Base-by-base conservation (phyloP, 2,329 filamentous ascomycete species). In the Colletotrichum zoysiae region DNA sequence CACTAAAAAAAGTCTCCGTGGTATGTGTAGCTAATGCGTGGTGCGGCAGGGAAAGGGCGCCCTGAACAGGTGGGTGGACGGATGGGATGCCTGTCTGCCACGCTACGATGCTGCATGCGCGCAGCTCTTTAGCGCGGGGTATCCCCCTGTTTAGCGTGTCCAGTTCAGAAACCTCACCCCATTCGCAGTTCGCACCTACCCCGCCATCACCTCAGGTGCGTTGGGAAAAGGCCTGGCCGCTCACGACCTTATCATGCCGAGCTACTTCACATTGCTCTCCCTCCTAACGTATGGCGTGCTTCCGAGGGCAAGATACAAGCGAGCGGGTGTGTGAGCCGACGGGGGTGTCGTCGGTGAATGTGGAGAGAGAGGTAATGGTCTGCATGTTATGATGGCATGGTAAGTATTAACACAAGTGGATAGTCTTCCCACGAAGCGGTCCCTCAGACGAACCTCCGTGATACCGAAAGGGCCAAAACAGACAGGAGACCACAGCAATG, bases 81-180 rank as follows among this genome's bases (percentile, higher is more conserved):
- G 42, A 59, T 48, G n/a, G 46, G 46, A 48, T 68, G 69, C 69
- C 53, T 68, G 69, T 58, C 56, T 51, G 65, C 58, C 65, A 55
- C 55, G 64, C 63, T 51, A 48, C 57, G 55, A 40, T 26, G 56
- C 51, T 64, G 58, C 65, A 58, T 33, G 20, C 42, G 5, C 6
- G 50, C 50, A 42, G 66, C 40, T 72, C 20, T 60, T 60, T 70
- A 72, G 70, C 70, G 65, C 70, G 65, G 70, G 70, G 70, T 56
- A 69, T 16, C 46, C 55, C 69, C 69, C 59, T 61, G 65, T 30
- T 33, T 69, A 60, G 59, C 46, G 70, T 46, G 23, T n/a, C 46
- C 65, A 26, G 40, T 60, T 60, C 46, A 53, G 69, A 71, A 63
- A 59, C 40, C 65, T 71, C 70, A 69, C 70, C 65, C 59, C 69